These are phyloP conservation scores for Cryoendolithus antarcticus DNA, from an alignment of 2,329 filamentous ascomycete species.

Conservation along the genomic window DNA sequence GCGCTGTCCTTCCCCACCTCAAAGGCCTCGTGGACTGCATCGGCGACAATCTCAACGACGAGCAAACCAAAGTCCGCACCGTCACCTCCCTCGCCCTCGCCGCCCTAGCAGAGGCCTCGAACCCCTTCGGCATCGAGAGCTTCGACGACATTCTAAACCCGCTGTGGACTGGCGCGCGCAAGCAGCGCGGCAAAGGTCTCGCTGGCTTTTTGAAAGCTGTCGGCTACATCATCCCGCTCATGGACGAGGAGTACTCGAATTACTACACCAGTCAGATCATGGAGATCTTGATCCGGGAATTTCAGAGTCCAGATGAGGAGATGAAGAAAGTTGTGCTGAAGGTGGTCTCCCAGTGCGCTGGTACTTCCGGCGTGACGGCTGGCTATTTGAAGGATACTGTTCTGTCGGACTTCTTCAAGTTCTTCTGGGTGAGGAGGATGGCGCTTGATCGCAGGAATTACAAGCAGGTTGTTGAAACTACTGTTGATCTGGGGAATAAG, in stretches of 20 bases:
- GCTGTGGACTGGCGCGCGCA: constrained; percentile 88
- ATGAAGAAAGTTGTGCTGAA: constrained; percentile 99
- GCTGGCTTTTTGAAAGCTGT: constrained; percentile 95
- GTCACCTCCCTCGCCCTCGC: constrained; percentile 92
- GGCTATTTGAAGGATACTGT: constrained; percentile 93
- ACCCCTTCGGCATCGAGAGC: constrained; percentile 97
- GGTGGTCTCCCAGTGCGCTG: constrained; percentile 89
- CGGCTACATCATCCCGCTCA: constrained; percentile 93
- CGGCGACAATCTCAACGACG: constrained; percentile 87
- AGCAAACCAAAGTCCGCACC: constrained; percentile 94
- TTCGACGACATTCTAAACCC: constrained; percentile 97
- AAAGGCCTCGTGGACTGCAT: constrained; percentile 96
- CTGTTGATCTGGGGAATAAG: constrained; percentile 92
- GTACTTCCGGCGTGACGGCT: constrained; percentile 87
- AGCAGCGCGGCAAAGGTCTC: constrained; percentile 90
- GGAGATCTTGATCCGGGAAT: constrained; percentile 93
- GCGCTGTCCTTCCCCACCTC: constrained; percentile 85
- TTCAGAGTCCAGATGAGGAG: constrained; percentile 92
- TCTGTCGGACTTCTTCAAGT: constrained; percentile 93
- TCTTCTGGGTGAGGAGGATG: constrained; percentile 96
- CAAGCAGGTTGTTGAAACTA: constrained; percentile 93
- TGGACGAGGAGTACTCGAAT: constrained; percentile 99
- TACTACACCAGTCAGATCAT: constrained; percentile 99
- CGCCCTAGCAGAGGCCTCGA: constrained; percentile 87
- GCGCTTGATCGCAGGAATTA: constrained; percentile 96